Evolutionary conservation across 257 asterid species (phyloP).

Genomic region (Nicotiana paniculata): DNA sequence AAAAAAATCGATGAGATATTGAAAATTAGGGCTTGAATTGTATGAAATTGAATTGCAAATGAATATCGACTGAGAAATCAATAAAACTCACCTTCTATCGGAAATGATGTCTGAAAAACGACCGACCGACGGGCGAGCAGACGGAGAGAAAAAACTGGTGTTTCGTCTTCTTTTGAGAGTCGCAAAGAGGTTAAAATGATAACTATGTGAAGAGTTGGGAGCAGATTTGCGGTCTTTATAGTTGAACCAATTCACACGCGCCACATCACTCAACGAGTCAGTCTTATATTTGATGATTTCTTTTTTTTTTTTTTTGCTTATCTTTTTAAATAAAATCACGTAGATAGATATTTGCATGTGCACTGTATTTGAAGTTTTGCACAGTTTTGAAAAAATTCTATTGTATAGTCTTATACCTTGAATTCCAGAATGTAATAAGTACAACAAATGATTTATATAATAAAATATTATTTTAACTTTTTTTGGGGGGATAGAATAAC

Average conservation of each 20-base stretch:
- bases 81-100: background rate
- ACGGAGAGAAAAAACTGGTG: background rate
- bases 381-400: too few relatives aligned
- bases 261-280: background rate
- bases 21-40: background rate
- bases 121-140: background rate
- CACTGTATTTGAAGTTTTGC: too few relatives aligned
- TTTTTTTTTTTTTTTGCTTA: too few relatives aligned
- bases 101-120: background rate
- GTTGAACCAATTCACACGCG: background rate
- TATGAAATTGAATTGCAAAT: background rate
- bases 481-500: too few relatives aligned
- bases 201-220: too few relatives aligned
- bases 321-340: too few relatives aligned
- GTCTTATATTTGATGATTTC: too few relatives aligned
- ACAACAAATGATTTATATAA: too few relatives aligned
- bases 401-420: too few relatives aligned
- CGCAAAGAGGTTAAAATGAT: background rate
- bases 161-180: background rate
- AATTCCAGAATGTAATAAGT: too few relatives aligned
- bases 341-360: too few relatives aligned
- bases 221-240: conserved; percentile 3
- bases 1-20: background rate
- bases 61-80: background rate
- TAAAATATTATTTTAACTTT: too few relatives aligned